phyloP scores from a whole-genome alignment of 768 basidiomycete species.

The Hygrophorus pudorinus region DNA sequence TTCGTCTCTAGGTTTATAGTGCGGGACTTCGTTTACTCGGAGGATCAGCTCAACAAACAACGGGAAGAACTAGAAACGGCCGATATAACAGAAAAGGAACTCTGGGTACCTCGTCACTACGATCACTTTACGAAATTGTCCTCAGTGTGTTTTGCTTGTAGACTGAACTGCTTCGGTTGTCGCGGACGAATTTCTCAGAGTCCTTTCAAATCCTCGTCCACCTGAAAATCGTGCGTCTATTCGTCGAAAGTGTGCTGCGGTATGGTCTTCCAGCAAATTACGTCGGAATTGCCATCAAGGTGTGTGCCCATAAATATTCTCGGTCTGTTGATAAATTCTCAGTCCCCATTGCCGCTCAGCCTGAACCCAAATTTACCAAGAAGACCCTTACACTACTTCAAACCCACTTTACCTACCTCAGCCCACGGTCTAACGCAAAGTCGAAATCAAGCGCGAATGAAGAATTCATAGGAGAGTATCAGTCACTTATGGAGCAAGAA shows the following conservation, averaged over 20 bases:
- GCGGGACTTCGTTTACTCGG: slow-evolving; percentile 89
- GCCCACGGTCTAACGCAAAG: slow-evolving; percentile 54
- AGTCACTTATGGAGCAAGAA: slow-evolving; percentile 89
- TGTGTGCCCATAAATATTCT: slow-evolving; percentile 14
- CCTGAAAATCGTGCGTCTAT: slow-evolving; percentile 83
- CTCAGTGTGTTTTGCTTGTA: slow-evolving; percentile 20
- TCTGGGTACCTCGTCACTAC: slow-evolving; percentile 70
- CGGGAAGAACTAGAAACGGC: slow-evolving; percentile 72
- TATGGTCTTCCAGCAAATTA: slow-evolving; percentile 95
- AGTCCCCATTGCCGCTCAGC: slow-evolving; percentile 33
- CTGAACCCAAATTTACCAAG: slow-evolving; percentile 77
- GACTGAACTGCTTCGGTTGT: slow-evolving; percentile 85
- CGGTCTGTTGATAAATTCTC: neutral
- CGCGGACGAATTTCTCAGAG: slow-evolving; percentile 95
- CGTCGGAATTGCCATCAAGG: slow-evolving; percentile 72
- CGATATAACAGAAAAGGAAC: slow-evolving; percentile 84
- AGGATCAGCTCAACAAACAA: slow-evolving; percentile 72
- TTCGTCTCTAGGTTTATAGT: slow-evolving; percentile 63
- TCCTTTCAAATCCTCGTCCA: slow-evolving; percentile 91
- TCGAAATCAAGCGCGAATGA: slow-evolving; percentile 35
- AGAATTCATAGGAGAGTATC: slow-evolving; percentile 86
- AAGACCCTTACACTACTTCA: slow-evolving; percentile 68
- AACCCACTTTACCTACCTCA: slow-evolving; percentile 71
- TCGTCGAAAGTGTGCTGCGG: slow-evolving; percentile 90
- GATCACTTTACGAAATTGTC: neutral